A percentile compares a stretch with the other conserved stretches of the same genome.
These are phyloP conservation scores for Haematococcus lacustris DNA, from an alignment of 139 green algal genomes.

Conservation along the genomic window DNA sequence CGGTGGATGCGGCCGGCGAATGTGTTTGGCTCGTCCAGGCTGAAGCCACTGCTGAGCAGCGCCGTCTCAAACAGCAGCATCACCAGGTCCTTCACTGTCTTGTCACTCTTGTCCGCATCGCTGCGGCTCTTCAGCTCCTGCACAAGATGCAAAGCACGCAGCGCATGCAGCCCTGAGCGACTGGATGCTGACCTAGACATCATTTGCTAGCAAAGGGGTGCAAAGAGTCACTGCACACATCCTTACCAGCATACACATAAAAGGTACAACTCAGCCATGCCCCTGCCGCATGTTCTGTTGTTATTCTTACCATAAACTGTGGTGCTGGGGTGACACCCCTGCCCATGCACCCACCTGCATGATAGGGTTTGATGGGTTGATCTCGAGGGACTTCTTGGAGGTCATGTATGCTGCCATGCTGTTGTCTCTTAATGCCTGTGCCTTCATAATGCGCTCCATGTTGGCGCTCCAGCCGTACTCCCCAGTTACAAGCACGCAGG, in stretches of 20 bases:
- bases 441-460: conserved; percentile 99
- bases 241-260: no score
- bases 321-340: no score
- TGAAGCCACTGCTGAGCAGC: conserved; percentile 94
- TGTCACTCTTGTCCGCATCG: conserved; percentile 95
- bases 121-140: conserved; percentile 81
- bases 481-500: conserved; percentile 98
- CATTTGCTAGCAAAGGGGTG: no score
- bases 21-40: conserved; percentile 94
- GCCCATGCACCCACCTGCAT: no score
- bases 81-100: conserved; percentile 99
- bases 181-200: no score
- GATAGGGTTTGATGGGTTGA: conserved; percentile 98
- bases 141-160: no score
- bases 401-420: conserved; percentile 97
- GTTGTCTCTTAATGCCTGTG: conserved; percentile 94
- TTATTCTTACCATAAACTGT: no score
- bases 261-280: no score
- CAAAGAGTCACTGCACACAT: no score
- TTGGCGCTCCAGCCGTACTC: conserved; percentile 99
- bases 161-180: no score
- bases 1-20: conserved; percentile 97
- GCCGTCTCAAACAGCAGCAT: conserved; percentile 97
- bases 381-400: conserved; percentile 98
- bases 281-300: no score